Evolutionary conservation across 495 filamentous ascomycete genomes (phyloP), one percentile per base, ranked within the genome.

Genomic region (Bacidia gigantensis): DNA sequence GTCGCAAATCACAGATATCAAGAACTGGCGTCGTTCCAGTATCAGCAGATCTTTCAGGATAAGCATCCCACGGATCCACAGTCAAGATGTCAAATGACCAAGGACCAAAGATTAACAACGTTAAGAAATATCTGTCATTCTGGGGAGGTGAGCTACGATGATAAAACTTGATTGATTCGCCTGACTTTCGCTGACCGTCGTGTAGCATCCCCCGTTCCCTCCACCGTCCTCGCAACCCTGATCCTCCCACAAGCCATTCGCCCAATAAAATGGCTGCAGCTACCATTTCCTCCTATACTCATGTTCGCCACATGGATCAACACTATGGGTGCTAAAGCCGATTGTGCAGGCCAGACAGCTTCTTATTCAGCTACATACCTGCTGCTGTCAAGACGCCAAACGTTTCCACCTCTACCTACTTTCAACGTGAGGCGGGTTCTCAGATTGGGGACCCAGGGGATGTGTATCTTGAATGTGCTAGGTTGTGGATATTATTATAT

Each of bases 281-380:
- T 93, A 72, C 69, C 87, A 58, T 87, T 95, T 70, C 75, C 87
- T 29, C 85, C 88, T 0, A 70, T 89, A 51, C 77, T 96, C n/a
- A 73, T 93, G 51, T 88, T 94, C 71, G 78, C 78, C 51, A 84
- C 81, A 68, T 97, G 95, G 66, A 74, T 89, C 42, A 90, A 88
- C 63, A 63, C 95, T 9, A 75, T 77, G 47, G 80, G 78, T 29
- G 89, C 81, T 76, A 81, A 83, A 63, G 81, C 79, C 49, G 92
- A 96, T 64, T 79, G 77, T 46, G 90, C 88, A 0, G 92, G 89
- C 25, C 73, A 89, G 48, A 85, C 80, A 11, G 87, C 85, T 17
- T 87, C 90, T 2, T 95, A 86, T 80, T 87, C 83, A 38, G 86
- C 82, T 2, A 68, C 95, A 20, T 98, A 97, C 64, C 69, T 89